These are phyloP conservation scores for Boletus subparvulus DNA, from an alignment of 768 basidiomycete species.

Conservation along the genomic window DNA sequence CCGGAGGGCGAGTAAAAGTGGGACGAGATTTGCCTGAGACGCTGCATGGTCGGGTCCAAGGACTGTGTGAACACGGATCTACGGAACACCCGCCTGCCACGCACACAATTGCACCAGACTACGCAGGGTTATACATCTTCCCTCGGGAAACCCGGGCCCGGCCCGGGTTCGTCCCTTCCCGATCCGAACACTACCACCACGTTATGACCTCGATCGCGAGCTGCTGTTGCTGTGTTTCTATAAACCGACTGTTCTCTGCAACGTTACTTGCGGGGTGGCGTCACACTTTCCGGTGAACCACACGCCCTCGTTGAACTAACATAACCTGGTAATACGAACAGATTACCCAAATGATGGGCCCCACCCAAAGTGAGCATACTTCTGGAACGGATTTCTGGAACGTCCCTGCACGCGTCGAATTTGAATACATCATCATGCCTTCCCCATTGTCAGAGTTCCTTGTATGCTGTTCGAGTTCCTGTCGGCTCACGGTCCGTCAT, in stretches of 20 bases:
- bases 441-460: conserved; percentile 5
- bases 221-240: too few relatives aligned
- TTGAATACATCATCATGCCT: conserved; percentile 9
- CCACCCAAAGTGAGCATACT: conserved; percentile 18
- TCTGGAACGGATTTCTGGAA: conserved; percentile 9
- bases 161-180: too few relatives aligned
- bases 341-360: conserved; percentile 12
- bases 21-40: conserved; percentile 62
- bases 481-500: not conserved
- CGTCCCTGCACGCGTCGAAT: conserved; percentile 11
- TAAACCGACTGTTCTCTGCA: too few relatives aligned
- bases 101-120: too few relatives aligned
- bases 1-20: conserved; percentile 52
- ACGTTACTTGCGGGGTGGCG: too few relatives aligned
- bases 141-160: too few relatives aligned
- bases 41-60: conserved; percentile 45
- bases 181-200: too few relatives aligned
- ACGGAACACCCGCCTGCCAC: too few relatives aligned
- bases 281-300: too few relatives aligned
- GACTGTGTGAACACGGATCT: too few relatives aligned
- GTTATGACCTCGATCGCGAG: too few relatives aligned
- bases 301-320: not conserved
- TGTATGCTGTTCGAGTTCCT: not conserved
- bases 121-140: too few relatives aligned
- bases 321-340: not conserved